These are phyloP conservation scores for Dendrothele bispora DNA, from an alignment of 768 basidiomycete species.

Conservation along the genomic window DNA sequence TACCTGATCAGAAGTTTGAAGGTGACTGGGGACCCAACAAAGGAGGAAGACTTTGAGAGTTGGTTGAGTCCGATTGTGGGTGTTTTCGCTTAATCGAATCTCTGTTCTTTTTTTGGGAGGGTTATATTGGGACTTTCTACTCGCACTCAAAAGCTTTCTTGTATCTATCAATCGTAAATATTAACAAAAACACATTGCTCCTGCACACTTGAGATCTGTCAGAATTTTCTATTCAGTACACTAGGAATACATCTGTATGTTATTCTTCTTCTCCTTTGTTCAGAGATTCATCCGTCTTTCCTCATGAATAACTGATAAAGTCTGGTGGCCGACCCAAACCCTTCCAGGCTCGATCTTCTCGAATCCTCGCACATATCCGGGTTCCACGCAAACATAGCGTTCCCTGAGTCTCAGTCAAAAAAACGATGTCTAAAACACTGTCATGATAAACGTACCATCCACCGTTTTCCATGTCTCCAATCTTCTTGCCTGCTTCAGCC, in stretches of 20 bases:
- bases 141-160: no score
- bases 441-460: slow-evolving; percentile 65
- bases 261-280: not conserved
- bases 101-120: no score
- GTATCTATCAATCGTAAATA: no score
- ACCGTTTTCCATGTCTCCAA: slow-evolving; percentile 86
- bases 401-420: slow-evolving; percentile 52
- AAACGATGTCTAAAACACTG: not conserved
- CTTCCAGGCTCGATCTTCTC: slow-evolving; percentile 59
- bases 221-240: no score
- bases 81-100: slow-evolving; percentile 8
- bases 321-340: slow-evolving; percentile 79
- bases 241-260: no score
- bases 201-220: no score
- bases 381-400: slow-evolving; percentile 87
- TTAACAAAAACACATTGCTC: no score
- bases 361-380: slow-evolving; percentile 80
- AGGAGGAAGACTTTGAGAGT: slow-evolving; percentile 44
- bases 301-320: slow-evolving; percentile 46
- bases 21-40: slow-evolving; percentile 42
- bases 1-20: slow-evolving; percentile 38
- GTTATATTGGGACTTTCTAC: no score
- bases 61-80: slow-evolving; percentile 44
- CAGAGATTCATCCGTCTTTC: slow-evolving; percentile 23
- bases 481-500: slow-evolving; percentile 61